phyloP scores from a whole-genome alignment of 768 basidiomycete genomes.

The Auricularia heimuer region DNA sequence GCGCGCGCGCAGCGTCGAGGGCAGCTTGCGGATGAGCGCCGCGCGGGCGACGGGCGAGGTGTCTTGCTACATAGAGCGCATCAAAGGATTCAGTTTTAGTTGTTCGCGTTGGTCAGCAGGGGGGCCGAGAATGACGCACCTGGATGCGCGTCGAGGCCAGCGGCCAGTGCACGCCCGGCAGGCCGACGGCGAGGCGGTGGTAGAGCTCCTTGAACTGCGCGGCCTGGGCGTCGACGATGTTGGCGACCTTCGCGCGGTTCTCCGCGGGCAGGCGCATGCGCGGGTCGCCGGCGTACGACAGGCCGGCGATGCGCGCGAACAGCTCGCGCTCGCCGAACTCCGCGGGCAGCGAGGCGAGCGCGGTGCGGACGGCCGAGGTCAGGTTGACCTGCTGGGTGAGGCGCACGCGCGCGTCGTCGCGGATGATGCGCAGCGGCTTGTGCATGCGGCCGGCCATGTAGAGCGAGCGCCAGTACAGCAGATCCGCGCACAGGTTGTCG shows the following conservation, averaged over 20 bases:
- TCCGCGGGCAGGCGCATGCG: slow-evolving; percentile 92
- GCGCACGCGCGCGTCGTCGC: slow-evolving; percentile 84
- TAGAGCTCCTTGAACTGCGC: slow-evolving; percentile 85
- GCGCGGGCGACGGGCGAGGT: slow-evolving; percentile 53
- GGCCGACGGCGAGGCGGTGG: slow-evolving; percentile 61
- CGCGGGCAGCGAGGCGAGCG: slow-evolving; percentile 77
- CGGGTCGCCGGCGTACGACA: slow-evolving; percentile 84
- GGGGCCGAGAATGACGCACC: not conserved
- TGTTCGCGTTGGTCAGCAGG: not conserved
- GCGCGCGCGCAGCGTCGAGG: slow-evolving; percentile 48
- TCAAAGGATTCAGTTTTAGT: not conserved
- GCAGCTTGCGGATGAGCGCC: slow-evolving; percentile 70
- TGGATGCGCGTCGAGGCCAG: slow-evolving; percentile 39
- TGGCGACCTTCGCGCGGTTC: slow-evolving; percentile 87
- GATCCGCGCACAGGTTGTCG: slow-evolving; percentile 78
- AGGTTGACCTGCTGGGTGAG: slow-evolving; percentile 92
- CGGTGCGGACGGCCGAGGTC: slow-evolving; percentile 79
- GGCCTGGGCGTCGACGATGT: slow-evolving; percentile 78
- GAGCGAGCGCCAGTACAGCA: slow-evolving; percentile 85
- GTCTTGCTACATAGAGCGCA: slow-evolving; percentile 45
- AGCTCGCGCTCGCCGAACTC: slow-evolving; percentile 73
- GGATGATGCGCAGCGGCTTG: slow-evolving; percentile 90
- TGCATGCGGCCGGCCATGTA: slow-evolving; percentile 96
- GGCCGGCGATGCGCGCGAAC: slow-evolving; percentile 75
- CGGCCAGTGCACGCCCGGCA: slow-evolving; percentile 75